Percentiles rank a stretch among this genome's conserved stretches.
phyloP scores from a whole-genome alignment of 169 alveolate genomes.

The Sarcocystis neurona region DNA sequence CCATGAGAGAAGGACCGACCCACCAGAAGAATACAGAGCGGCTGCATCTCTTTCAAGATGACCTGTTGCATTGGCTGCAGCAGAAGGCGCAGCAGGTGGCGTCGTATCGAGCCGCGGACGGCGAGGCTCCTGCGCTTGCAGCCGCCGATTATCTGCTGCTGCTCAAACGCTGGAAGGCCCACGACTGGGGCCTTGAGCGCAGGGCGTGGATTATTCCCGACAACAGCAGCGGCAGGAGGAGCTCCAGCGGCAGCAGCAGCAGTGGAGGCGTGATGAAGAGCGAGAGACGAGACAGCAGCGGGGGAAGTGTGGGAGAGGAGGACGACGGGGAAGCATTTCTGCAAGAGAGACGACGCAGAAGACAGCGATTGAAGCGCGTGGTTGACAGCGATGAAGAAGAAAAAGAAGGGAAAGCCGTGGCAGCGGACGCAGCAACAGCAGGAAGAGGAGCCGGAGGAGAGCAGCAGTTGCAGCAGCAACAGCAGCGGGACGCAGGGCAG shows the following conservation, averaged over 20 bases:
- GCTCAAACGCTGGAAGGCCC: conserved; percentile 28
- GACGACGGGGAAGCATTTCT: neutral
- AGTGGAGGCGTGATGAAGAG: conserved; percentile 10
- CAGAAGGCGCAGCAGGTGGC: conserved; percentile 56
- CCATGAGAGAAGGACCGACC: conserved; percentile 68
- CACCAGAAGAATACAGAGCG: conserved; percentile 68
- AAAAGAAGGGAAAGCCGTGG: too few species aligned
- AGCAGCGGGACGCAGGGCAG: neutral
- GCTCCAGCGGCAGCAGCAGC: conserved; percentile 16
- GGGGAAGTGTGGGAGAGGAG: neutral
- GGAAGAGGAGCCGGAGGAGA: too few species aligned
- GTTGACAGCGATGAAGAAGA: too few species aligned
- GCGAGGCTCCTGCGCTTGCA: conserved; percentile 63
- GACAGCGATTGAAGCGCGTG: too few species aligned
- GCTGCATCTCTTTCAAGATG: conserved; percentile 63
- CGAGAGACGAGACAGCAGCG: conserved; percentile 1
- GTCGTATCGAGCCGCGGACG: conserved; percentile 47
- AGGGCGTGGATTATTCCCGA: conserved; percentile 42
- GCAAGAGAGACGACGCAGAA: too few species aligned
- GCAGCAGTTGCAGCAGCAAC: too few species aligned
- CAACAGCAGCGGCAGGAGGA: neutral
- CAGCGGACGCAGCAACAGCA: neutral
- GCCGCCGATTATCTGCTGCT: conserved; percentile 34
- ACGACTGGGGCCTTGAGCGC: conserved; percentile 14
- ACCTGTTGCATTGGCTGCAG: conserved; percentile 62